Evolutionary conservation across 345 rosid species (phyloP).

Genomic region (Populus euphratica): DNA sequence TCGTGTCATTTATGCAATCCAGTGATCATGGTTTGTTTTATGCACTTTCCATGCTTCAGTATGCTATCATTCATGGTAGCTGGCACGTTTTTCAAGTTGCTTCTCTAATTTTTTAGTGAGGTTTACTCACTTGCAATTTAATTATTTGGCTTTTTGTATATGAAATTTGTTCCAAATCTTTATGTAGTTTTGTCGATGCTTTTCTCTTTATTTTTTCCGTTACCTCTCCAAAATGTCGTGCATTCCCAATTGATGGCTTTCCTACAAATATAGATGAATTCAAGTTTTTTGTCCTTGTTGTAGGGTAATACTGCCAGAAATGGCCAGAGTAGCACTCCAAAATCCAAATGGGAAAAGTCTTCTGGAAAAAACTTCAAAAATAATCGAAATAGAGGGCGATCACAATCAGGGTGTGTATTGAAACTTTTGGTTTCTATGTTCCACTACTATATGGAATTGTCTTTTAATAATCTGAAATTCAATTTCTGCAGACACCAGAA

Average conservation of each 20-base stretch:
- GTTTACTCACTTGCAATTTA: background rate
- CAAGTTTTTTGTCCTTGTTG: background rate
- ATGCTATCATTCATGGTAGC: background rate
- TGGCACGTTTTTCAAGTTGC: background rate
- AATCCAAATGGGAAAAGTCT: constrained; percentile 35
- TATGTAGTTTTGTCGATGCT: background rate
- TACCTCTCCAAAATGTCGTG: background rate
- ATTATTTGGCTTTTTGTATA: background rate
- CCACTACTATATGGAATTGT: background rate
- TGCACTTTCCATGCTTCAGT: background rate
- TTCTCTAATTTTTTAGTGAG: background rate
- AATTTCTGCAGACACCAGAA: constrained; percentile 46
- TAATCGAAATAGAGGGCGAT: constrained; percentile 31
- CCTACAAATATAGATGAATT: background rate
- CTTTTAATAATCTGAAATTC: constrained; percentile 19
- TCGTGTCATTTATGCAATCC: background rate
- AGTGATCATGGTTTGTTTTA: background rate
- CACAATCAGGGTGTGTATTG: constrained; percentile 42
- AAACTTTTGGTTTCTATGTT: constrained; percentile 4
- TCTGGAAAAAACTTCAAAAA: constrained; percentile 33
- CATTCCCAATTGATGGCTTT: background rate
- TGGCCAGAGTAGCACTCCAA: constrained; percentile 22
- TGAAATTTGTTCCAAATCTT: background rate
- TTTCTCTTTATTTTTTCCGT: background rate
- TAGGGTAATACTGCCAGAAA: constrained; percentile 39